Evolutionary conservation across 2,329 filamentous ascomycete species (phyloP), one percentile per base, ranked within the genome.

Genomic region (Tolypocladium pustulatum): DNA sequence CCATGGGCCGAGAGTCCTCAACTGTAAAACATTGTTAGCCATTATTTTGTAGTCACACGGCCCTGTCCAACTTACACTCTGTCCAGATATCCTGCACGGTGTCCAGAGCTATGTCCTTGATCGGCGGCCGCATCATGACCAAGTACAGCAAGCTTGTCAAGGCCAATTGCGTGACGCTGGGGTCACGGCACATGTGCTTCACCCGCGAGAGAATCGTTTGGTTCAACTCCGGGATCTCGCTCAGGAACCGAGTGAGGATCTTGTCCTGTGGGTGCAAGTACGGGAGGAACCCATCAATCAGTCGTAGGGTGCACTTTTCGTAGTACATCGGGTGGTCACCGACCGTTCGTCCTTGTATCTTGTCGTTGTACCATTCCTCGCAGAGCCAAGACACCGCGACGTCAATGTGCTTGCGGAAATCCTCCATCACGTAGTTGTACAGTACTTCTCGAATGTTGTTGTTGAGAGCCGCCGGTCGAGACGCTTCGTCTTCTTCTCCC

Each of bases 331-430:
- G 78, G 9, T 80, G 79, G 46, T 80, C 76, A 13, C 71, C 70
- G 38, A 71, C 72, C n/a, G 69, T 68, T 57, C 72, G 77, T 59
- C 68, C 75, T 61, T 71, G 75, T 63, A 76, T 74, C 71, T 73
- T 85, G 71, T 97, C 93, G 66, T 92, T 95, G 73, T 96, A 97
- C 93, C 94, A 99, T 74, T 99, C 94, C 72, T 99, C 94, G 66
- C 88, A 96, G 20, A 99, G 80, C 94, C 94, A 99, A 9, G 88
- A 87, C 56, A 97, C 91, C 1, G 91, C 93, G 27, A 94, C 83
- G 65, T 95, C 92, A 62, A 97, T 92, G 51, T 94, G 87, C 62
- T 83, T 86, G 58, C 93, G 86, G 75, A 96, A 99, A 69, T 97
- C 93, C 63, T 95, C 91, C 62, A 97, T 83, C 54, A 97, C 83